A percentile compares a stretch with the other conserved stretches of the same genome.
These are phyloP conservation scores for Sporisorium scitamineum DNA, from an alignment of 1,284 basidiomycete genomes.

Conservation along the genomic window DNA sequence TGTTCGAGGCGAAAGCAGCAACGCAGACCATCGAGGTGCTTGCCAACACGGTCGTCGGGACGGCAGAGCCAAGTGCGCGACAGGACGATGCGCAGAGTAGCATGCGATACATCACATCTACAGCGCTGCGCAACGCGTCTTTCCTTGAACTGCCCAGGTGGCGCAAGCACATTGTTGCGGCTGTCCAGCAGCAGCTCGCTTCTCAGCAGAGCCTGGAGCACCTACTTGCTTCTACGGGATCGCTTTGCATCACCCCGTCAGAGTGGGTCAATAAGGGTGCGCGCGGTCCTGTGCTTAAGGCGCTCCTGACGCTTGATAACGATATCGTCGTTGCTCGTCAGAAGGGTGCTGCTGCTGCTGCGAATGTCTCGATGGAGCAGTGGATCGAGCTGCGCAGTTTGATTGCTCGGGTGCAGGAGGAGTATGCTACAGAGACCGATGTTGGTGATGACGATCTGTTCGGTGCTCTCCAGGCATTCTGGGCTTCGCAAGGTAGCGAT, in stretches of 20 bases:
- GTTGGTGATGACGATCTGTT: slow-evolving; percentile 14
- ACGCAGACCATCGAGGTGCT: slow-evolving; percentile 13
- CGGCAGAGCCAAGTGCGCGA: slow-evolving; percentile 5
- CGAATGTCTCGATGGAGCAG: neutral
- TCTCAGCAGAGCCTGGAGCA: slow-evolving; percentile 6
- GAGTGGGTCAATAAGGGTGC: slow-evolving; percentile 38
- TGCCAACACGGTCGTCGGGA: slow-evolving; percentile 12
- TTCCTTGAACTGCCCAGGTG: slow-evolving; percentile 55
- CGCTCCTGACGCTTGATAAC: slow-evolving; percentile 28
- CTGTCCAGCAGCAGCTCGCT: slow-evolving; percentile 9
- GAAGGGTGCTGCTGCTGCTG: neutral
- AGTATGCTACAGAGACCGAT: slow-evolving; percentile 20
- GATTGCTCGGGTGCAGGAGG: slow-evolving; percentile 17
- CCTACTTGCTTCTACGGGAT: slow-evolving; percentile 16
- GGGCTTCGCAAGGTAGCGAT: neutral
- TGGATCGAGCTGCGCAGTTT: slow-evolving; percentile 29
- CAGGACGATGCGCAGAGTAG: neutral
- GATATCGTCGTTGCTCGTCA: slow-evolving; percentile 13
- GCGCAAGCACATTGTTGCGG: slow-evolving; percentile 34
- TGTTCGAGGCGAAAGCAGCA: slow-evolving; percentile 34
- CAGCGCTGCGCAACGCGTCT: slow-evolving; percentile 36
- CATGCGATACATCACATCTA: slow-evolving; percentile 21
- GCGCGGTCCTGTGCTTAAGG: slow-evolving; percentile 22
- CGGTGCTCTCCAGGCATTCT: slow-evolving; percentile 14
- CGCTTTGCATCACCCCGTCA: slow-evolving; percentile 22